Conservation (phyloP, 495 filamentous ascomycete genomes). For the Trichocladium uniseriatum region DNA sequence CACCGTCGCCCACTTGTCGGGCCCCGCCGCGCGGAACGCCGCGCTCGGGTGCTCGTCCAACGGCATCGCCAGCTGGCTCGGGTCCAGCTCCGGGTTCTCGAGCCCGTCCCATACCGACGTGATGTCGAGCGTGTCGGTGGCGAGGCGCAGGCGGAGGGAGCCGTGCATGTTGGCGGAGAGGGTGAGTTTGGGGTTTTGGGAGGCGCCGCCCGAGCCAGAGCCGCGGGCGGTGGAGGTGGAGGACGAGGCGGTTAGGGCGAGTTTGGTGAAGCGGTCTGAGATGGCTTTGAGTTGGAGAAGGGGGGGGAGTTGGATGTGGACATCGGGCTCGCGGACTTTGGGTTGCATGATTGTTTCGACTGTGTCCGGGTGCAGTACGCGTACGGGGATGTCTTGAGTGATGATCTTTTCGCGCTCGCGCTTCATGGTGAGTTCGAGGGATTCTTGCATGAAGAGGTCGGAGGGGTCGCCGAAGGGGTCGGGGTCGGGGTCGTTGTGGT, state of each 20-base stretch:
- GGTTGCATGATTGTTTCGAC: constrained; percentile 87
- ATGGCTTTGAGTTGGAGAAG: constrained; percentile 80
- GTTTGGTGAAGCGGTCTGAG: constrained; percentile 85
- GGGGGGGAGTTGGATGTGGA: constrained; percentile 81
- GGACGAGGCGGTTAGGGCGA: constrained; percentile 38
- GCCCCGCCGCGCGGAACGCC: constrained; percentile 50
- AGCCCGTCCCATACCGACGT: constrained; percentile 73
- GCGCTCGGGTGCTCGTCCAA: constrained; percentile 68
- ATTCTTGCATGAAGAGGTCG: constrained; percentile 38
- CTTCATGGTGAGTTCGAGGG: constrained; percentile 39
- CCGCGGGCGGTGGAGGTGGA: constrained; percentile 9
- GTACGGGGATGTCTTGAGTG: constrained; percentile 93
- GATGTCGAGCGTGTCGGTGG: constrained; percentile 72
- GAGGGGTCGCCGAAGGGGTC: constrained; percentile 31
- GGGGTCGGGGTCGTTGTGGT: constrained; percentile 17
- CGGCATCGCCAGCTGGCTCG: constrained; percentile 52
- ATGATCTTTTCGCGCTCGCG: constrained; percentile 73
- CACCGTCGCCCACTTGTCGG: constrained; percentile 71
- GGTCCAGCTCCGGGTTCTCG: constrained; percentile 75
- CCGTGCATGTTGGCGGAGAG: constrained; percentile 87
- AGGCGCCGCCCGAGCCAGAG: neutral
- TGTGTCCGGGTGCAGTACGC: constrained; percentile 67
- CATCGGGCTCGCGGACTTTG: constrained; percentile 80
- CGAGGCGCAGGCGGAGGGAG: constrained; percentile 62
- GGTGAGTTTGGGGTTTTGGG: constrained; percentile 54